phyloP scores from a whole-genome alignment of 1,284 basidiomycete genomes.

The Cryptococcus deneoformans region DNA sequence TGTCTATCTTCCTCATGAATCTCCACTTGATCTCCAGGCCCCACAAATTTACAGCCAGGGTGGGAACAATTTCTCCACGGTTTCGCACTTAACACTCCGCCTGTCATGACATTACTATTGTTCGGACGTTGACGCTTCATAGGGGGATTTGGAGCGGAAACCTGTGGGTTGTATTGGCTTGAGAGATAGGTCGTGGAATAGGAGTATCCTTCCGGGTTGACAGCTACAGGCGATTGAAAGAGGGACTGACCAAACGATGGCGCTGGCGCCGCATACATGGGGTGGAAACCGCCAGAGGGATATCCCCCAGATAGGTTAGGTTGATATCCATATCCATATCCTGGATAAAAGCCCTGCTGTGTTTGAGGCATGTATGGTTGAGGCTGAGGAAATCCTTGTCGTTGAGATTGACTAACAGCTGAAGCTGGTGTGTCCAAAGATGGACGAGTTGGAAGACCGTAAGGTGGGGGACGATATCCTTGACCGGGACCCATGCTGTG shows the following conservation, averaged over 20 bases:
- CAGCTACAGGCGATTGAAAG: conserved; percentile 22
- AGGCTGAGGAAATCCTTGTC: too few relatives aligned
- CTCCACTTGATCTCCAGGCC: conserved; percentile 70
- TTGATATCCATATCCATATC: not conserved
- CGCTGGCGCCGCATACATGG: not conserved
- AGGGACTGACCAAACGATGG: conserved; percentile 19
- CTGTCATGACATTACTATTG: not conserved
- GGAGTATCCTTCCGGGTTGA: conserved; percentile 58
- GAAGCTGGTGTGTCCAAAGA: too few relatives aligned
- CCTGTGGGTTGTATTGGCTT: conserved; percentile 1
- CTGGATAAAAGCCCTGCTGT: not conserved
- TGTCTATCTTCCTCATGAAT: conserved; percentile 89
- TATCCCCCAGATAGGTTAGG: conserved; percentile 3
- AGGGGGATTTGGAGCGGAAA: conserved; percentile 4
- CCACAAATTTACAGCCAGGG: conserved; percentile 67
- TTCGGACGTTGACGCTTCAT: conserved; percentile 14
- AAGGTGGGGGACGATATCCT: too few relatives aligned
- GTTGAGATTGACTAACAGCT: too few relatives aligned
- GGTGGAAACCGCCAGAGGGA: conserved; percentile 1
- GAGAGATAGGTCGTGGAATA: conserved; percentile 55
- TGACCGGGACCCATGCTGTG: too few relatives aligned
- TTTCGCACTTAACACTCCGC: conserved; percentile 7
- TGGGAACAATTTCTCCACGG: conserved; percentile 58
- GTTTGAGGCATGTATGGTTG: too few relatives aligned
- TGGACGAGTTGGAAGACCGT: too few relatives aligned